Base-by-base conservation (phyloP, 108 stramenopile species). In the Conticribra weissflogii region DNA sequence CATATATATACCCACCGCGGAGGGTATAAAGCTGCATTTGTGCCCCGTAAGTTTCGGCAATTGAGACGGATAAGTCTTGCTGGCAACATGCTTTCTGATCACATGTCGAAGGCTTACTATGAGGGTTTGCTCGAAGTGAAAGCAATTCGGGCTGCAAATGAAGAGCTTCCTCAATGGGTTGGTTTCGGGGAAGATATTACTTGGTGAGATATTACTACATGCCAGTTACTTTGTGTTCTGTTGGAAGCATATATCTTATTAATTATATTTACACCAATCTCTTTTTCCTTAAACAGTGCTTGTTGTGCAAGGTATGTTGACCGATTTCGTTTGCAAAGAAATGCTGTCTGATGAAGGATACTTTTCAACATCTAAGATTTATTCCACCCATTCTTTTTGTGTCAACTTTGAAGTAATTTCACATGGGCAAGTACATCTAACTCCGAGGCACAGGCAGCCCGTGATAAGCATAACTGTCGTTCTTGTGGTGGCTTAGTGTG, bases 401-500 rank as follows among this genome's bases (percentile, higher is more conserved):
- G n/a, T n/a, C n/a, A n/a, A n/a, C n/a, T n/a, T n/a, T n/a, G n/a
- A n/a, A n/a, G 85, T 21, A 83, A 87, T 17, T 97, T 98, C 63
- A 96, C 96, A 30, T 98, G 97, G 97, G 93, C 93, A n/a, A 93
- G 91, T 54, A 97, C 93, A 15, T 92, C 88, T 16, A 66, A 83
- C 48, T 85, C 81, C 22, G 87, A 96, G 73, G 94, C 98, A 7
- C 96, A 97, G 66, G 87, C 89, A 58, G 92, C 92, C 3, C 68
- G 97, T 33, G 98, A 97, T 69, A 96, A 96, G 74, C 96, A 99
- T 66, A 97, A 98, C 66, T 99, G 98, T 62, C 82, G 96, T 4
- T 81, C 87, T 24, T 99, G 98, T 70, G 98, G 98, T 17, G 72
- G 79, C 27, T 83, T 99, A 34, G 95, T 98, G 41, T 99, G 98